These are phyloP conservation scores for Globisporangium iwayamae DNA, from an alignment of 352 stramenopile genomes.

Conservation along the genomic window DNA sequence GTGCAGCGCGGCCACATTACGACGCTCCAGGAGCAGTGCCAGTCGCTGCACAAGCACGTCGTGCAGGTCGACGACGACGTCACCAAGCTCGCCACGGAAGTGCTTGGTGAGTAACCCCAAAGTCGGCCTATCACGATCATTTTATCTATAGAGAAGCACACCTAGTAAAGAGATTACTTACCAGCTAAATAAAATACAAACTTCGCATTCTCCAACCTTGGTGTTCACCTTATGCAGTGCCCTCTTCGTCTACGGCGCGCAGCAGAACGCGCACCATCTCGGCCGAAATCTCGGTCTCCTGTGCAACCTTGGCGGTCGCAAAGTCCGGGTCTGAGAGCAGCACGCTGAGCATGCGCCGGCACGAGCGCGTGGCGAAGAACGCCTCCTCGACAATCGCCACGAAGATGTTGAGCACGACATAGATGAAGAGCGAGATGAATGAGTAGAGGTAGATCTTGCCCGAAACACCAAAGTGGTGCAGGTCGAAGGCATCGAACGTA, in stretches of 20 bases:
- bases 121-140: not conserved
- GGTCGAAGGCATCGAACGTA: conserved; percentile 83
- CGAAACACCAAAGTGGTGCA: conserved; percentile 57
- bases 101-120: conserved; percentile 56
- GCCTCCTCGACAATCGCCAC: conserved; percentile 90
- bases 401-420: conserved; percentile 92
- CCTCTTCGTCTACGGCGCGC: conserved; percentile 26
- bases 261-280: conserved; percentile 59
- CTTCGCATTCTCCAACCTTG: not conserved
- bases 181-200: conserved; percentile 5
- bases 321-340: conserved; percentile 52
- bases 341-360: conserved; percentile 51
- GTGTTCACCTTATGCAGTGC: not conserved
- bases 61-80: conserved; percentile 85
- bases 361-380: conserved; percentile 85
- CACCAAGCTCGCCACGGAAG: conserved; percentile 77
- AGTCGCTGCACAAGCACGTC: conserved; percentile 82
- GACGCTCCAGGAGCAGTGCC: conserved; percentile 79
- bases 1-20: conserved; percentile 82
- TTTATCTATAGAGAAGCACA: conserved; percentile 6
- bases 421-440: conserved; percentile 92
- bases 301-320: conserved; percentile 25
- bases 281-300: conserved; percentile 46
- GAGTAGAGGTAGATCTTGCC: conserved; percentile 85
- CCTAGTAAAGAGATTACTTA: not conserved